Percentiles rank a stretch among this genome's conserved stretches.
Evolutionary conservation across 2,329 filamentous ascomycete genomes (phyloP).

Genomic region (Chaetomium globosum): DNA sequence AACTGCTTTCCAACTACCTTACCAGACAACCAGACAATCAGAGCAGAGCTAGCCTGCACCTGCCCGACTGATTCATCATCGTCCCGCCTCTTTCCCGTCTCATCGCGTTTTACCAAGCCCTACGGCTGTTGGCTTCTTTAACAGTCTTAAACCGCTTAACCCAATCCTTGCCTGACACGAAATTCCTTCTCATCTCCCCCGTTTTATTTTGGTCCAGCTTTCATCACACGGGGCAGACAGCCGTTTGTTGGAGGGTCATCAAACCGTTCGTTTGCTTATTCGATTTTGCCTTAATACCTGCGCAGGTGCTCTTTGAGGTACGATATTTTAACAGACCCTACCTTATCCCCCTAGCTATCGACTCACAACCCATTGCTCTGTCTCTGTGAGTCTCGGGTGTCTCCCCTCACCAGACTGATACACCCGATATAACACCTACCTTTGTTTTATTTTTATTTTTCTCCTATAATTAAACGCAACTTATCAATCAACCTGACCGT

Average conservation of each 20-base stretch:
- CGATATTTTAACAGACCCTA: not conserved
- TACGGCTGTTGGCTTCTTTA: not conserved
- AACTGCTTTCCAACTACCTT: not conserved
- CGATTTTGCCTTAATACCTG: not conserved
- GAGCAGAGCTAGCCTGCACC: not conserved
- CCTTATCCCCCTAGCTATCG: not conserved
- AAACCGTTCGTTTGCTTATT: not conserved
- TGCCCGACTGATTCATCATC: not conserved
- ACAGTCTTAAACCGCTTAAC: constrained; percentile 6
- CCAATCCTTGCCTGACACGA: constrained; percentile 31
- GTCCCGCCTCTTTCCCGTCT: not conserved
- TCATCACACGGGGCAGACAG: not conserved
- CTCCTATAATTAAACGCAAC: not conserved
- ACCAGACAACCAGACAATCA: not conserved
- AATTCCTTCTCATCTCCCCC: not conserved
- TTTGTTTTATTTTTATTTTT: not conserved
- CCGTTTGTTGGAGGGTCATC: not conserved
- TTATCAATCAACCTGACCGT: not conserved
- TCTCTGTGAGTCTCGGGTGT: not conserved
- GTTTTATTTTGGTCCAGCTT: not conserved
- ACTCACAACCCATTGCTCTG: not conserved
- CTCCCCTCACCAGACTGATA: not conserved
- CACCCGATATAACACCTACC: not conserved
- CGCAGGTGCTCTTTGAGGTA: constrained; percentile 8
- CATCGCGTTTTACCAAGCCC: not conserved